These are phyloP conservation scores for Leishmania martiniquensis DNA, from an alignment of 208 protist genomes.

Conservation along the genomic window DNA sequence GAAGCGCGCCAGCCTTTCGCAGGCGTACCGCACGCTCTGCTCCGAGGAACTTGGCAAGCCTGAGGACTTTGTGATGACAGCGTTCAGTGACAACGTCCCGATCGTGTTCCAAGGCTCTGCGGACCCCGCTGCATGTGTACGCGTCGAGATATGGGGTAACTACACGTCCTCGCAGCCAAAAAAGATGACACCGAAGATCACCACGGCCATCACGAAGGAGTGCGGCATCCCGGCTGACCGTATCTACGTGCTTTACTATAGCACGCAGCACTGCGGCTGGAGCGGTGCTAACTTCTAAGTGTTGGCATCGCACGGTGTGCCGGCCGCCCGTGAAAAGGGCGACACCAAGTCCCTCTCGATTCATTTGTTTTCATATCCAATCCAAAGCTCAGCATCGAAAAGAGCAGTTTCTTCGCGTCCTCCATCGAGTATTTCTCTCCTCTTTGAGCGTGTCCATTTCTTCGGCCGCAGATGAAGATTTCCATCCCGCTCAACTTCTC, in stretches of 20 bases:
- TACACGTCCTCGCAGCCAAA: slow-evolving; percentile 8
- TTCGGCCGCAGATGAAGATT: background rate
- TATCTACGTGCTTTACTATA: slow-evolving; percentile 41
- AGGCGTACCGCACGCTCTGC: slow-evolving; percentile 22
- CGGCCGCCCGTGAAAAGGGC: background rate
- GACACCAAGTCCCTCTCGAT: background rate
- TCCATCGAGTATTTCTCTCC: background rate
- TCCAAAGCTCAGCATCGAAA: background rate
- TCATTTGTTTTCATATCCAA: background rate
- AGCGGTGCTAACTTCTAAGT: slow-evolving; percentile 36
- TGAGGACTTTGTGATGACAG: slow-evolving; percentile 42
- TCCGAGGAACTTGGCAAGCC: slow-evolving; percentile 32
- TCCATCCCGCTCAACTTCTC: background rate
- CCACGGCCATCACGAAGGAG: slow-evolving; percentile 23
- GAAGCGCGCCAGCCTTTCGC: slow-evolving; percentile 27
- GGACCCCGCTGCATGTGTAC: slow-evolving; percentile 28
- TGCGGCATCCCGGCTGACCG: slow-evolving; percentile 31
- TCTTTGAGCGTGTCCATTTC: background rate
- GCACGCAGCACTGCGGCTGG: slow-evolving; percentile 35
- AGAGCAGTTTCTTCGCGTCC: background rate
- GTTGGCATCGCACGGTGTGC: background rate
- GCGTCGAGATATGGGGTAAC: slow-evolving; percentile 23
- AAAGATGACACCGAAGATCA: slow-evolving; percentile 28
- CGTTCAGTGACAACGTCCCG: slow-evolving; percentile 32
- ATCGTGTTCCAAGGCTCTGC: slow-evolving; percentile 29